Evolutionary conservation across 495 filamentous ascomycete species (phyloP).

Genomic region (Coniosporium apollinis): DNA sequence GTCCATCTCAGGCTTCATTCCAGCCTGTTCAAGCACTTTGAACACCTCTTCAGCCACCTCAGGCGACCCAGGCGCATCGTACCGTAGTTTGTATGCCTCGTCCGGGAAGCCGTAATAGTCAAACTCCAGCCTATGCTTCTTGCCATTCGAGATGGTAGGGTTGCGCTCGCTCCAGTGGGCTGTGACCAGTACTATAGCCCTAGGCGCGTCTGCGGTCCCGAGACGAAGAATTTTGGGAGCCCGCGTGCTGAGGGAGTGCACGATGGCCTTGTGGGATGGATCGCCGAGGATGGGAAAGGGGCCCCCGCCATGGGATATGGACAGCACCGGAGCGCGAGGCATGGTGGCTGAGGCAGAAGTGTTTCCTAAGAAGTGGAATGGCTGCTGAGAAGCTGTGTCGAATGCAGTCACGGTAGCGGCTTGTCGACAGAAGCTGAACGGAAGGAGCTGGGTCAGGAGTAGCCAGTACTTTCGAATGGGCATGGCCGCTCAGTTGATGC

Average conservation of each 20-base stretch:
- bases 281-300: conserved; percentile 27
- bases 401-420: no score
- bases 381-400: no score
- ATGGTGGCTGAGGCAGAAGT: conserved; percentile 8
- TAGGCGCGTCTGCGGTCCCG: conserved; percentile 19
- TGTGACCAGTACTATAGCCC: conserved; percentile 26
- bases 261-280: conserved; percentile 18
- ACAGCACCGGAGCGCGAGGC: conserved; percentile 24
- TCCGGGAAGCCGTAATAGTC: conserved; percentile 28
- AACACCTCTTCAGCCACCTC: conserved; percentile 22
- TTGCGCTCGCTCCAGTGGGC: conserved; percentile 25
- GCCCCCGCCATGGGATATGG: conserved; percentile 28
- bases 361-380: no score
- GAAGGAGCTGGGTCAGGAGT: no score
- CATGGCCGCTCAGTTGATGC: no score
- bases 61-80: conserved; percentile 24
- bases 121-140: conserved; percentile 23
- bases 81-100: conserved; percentile 24
- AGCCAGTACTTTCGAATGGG: no score
- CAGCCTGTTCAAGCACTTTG: conserved; percentile 14
- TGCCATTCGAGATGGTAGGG: conserved; percentile 21
- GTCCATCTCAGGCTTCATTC: conserved; percentile 17
- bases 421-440: no score
- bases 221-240: conserved; percentile 24
- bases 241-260: conserved; percentile 18